phyloP scores from a whole-genome alignment of 169 alveolate genomes.

The Plasmodium vinckei region DNA sequence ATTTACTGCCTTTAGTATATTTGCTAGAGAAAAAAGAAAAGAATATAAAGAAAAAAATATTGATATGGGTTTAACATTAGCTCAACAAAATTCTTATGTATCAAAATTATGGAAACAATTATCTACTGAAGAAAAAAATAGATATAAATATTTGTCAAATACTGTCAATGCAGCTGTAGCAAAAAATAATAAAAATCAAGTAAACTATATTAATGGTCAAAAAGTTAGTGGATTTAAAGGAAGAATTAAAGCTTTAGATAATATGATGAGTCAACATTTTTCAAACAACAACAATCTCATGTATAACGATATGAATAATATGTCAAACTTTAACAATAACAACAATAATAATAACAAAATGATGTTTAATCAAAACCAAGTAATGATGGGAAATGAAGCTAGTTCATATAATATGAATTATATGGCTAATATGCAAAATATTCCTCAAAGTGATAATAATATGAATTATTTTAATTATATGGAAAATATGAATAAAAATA shows the following conservation, averaged over 20 bases:
- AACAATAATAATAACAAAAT: neutral
- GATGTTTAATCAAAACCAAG: neutral
- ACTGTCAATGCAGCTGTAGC: conserved; percentile 47
- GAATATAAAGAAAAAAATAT: conserved; percentile 70
- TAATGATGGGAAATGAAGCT: neutral
- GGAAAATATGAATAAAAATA: too few species aligned
- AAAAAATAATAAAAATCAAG: conserved; percentile 15
- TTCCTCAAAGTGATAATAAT: too few species aligned
- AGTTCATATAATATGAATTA: neutral
- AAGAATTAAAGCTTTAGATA: conserved; percentile 57
- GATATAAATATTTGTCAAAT: conserved; percentile 49
- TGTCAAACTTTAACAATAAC: neutral
- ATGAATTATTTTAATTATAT: too few species aligned
- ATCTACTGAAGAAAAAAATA: conserved; percentile 58
- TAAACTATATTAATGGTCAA: conserved; percentile 29
- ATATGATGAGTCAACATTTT: conserved; percentile 45
- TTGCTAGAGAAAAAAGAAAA: conserved; percentile 69
- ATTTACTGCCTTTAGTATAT: conserved; percentile 71
- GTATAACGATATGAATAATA: neutral
- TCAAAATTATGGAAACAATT: conserved; percentile 75
- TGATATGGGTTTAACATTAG: conserved; percentile 59
- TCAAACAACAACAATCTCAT: neutral
- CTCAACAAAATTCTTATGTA: conserved; percentile 70
- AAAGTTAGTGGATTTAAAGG: conserved; percentile 44
- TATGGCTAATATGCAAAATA: neutral